Percentiles rank a stretch among this genome's conserved stretches.
These are phyloP conservation scores for Dictyostelium firmibasis DNA, from an alignment of 78 protist species.

Conservation along the genomic window DNA sequence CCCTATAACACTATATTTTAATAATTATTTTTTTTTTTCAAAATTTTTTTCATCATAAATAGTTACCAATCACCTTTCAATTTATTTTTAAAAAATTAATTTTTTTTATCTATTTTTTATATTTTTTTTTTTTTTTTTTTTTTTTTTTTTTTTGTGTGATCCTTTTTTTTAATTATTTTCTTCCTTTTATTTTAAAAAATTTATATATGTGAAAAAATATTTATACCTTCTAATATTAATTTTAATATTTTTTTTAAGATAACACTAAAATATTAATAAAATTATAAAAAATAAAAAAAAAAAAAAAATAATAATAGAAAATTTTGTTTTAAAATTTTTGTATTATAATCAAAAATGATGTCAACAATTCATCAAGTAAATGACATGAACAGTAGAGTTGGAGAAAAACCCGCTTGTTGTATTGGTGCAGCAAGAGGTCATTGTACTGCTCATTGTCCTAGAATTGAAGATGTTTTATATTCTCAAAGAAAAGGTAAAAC, in stretches of 20 bases:
- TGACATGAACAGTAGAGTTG: background rate
- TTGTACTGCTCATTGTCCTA: conserved; percentile 71
- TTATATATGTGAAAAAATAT: too few species aligned
- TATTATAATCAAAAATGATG: conserved; percentile 17
- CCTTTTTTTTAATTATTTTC: too few species aligned
- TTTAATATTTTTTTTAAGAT: too few species aligned
- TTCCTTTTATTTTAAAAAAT: too few species aligned
- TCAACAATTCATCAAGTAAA: conserved; percentile 1
- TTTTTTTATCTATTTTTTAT: too few species aligned
- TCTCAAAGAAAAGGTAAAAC: conserved; percentile 77
- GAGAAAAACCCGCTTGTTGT: conserved; percentile 68
- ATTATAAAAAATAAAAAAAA: background rate
- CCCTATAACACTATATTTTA: background rate
- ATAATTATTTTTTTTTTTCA: too few species aligned
- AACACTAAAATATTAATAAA: too few species aligned
- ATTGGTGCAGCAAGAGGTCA: conserved; percentile 56
- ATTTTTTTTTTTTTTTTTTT: too few species aligned
- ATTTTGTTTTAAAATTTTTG: background rate
- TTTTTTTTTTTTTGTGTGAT: background rate
- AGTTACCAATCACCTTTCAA: background rate
- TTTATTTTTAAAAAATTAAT: too few species aligned
- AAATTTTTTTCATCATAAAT: too few species aligned
- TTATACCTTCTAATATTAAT: too few species aligned
- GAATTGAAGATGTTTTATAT: conserved; percentile 68
- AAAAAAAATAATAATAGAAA: background rate